phyloP scores from a whole-genome alignment of 768 basidiomycete genomes.

The Tylopilus intermedius region DNA sequence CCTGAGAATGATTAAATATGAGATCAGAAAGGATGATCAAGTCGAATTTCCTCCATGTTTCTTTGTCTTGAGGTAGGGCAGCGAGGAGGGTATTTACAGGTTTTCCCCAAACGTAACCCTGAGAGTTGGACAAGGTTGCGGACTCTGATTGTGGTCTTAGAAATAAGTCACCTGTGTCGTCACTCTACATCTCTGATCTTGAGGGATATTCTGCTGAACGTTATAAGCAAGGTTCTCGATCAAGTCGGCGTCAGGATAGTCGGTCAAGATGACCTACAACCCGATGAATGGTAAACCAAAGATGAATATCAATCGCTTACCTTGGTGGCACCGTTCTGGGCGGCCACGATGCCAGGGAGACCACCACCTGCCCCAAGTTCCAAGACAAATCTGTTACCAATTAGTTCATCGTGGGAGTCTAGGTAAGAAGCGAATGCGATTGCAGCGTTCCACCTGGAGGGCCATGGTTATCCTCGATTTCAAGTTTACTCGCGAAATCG shows the following conservation, averaged over 20 bases:
- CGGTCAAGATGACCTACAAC: conserved; percentile 74
- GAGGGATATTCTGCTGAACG: conserved; percentile 49
- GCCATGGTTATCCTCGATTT: background rate
- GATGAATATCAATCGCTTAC: conserved; percentile 32
- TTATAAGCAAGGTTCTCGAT: conserved; percentile 75
- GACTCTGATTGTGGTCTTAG: conserved; percentile 26
- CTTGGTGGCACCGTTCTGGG: conserved; percentile 62
- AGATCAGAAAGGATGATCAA: conserved; percentile 88
- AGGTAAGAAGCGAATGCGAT: conserved; percentile 67
- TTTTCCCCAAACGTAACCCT: conserved; percentile 86
- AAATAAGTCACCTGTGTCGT: conserved; percentile 33
- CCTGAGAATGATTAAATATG: conserved; percentile 93
- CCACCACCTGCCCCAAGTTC: conserved; percentile 95
- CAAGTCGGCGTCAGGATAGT: conserved; percentile 81
- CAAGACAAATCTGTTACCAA: conserved; percentile 49
- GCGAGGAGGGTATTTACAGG: conserved; percentile 35
- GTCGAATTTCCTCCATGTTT: conserved; percentile 48
- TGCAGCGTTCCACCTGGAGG: conserved; percentile 73
- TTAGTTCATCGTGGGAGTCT: conserved; percentile 48
- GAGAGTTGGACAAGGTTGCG: background rate
- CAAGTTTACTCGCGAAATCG: conserved; percentile 6
- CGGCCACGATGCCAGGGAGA: conserved; percentile 74
- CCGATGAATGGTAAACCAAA: background rate
- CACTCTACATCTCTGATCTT: conserved; percentile 14
- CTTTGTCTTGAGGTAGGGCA: conserved; percentile 15